Conservation (phyloP, 2,329 filamentous ascomycete genomes). For the Calonectria pseudoreteaudii region DNA sequence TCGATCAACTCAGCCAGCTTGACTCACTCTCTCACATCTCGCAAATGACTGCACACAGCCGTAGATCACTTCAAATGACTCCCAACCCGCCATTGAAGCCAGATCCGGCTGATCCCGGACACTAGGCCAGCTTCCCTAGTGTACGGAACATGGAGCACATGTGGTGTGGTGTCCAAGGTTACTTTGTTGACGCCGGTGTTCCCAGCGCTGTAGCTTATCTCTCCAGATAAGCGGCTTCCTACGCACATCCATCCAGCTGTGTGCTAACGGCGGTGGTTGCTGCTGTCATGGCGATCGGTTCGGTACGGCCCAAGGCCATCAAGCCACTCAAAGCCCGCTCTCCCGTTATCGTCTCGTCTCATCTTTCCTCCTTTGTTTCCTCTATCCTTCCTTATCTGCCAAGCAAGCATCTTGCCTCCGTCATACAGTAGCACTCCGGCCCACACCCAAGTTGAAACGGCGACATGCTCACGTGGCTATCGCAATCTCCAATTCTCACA, state of each 20-base stretch:
- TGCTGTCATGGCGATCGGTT: conserved; percentile 14
- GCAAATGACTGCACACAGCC: not conserved
- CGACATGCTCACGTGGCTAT: conserved; percentile 16
- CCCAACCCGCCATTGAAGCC: conserved; percentile 1
- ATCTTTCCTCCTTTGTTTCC: conserved; percentile 5
- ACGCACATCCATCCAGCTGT: not conserved
- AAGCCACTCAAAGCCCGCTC: conserved; percentile 9
- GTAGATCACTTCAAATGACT: not conserved
- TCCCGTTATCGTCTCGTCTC: conserved; percentile 7
- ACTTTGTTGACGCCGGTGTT: not conserved
- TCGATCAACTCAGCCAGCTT: conserved; percentile 6
- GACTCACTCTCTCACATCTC: conserved; percentile 6
- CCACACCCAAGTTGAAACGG: conserved; percentile 2
- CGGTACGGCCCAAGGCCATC: conserved; percentile 2
- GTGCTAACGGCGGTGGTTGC: not conserved
- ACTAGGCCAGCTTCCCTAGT: not conserved
- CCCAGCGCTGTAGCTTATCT: conserved; percentile 7
- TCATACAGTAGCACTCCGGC: not conserved
- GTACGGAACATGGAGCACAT: not conserved
- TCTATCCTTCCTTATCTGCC: not conserved
- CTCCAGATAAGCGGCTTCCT: conserved; percentile 14
- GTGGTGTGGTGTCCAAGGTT: conserved; percentile 7
- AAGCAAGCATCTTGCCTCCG: conserved; percentile 1
- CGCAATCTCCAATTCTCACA: conserved; percentile 12
- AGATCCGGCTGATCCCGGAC: conserved; percentile 19